Evolutionary conservation across 1,284 basidiomycete genomes (phyloP).

Genomic region (Heimioporus retisporus): DNA sequence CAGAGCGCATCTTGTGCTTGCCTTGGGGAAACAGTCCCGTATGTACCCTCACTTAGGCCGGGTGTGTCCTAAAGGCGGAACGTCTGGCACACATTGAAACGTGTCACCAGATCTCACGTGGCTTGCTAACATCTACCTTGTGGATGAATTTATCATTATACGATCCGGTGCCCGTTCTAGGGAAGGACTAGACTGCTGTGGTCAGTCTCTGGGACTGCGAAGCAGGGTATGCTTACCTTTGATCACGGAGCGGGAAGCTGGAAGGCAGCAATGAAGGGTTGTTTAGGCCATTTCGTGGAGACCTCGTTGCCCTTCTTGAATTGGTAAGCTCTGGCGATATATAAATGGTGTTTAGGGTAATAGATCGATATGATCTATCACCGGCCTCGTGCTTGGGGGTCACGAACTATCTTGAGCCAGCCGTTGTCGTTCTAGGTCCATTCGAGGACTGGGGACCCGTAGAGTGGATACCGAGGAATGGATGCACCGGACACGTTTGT

Average conservation of each 20-base stretch:
- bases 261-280: conserved; percentile 16
- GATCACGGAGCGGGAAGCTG: conserved; percentile 10
- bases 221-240: conserved; percentile 14
- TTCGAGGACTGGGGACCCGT: conserved; percentile 1
- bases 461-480: background rate
- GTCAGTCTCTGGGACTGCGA: background rate
- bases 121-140: conserved; percentile 14
- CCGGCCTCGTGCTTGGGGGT: conserved; percentile 14
- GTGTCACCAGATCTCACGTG: conserved; percentile 6
- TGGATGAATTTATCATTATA: conserved; percentile 19
- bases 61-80: conserved; percentile 47
- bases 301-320: conserved; percentile 41
- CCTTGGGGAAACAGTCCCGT: conserved; percentile 37
- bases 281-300: conserved; percentile 16
- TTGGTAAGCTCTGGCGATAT: conserved; percentile 29
- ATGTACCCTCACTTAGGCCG: conserved; percentile 41
- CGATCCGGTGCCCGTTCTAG: background rate
- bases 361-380: conserved; percentile 31
- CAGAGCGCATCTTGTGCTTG: conserved; percentile 39
- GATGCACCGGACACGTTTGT: too few species aligned
- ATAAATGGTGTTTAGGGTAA: conserved; percentile 21
- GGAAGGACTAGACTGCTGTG: background rate
- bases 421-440: conserved; percentile 1
- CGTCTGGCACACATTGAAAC: conserved; percentile 19
- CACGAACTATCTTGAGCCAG: conserved; percentile 16